phyloP scores from a whole-genome alignment of 1,139 yeast species.

The Kurtzmaniella quercitrusa region DNA sequence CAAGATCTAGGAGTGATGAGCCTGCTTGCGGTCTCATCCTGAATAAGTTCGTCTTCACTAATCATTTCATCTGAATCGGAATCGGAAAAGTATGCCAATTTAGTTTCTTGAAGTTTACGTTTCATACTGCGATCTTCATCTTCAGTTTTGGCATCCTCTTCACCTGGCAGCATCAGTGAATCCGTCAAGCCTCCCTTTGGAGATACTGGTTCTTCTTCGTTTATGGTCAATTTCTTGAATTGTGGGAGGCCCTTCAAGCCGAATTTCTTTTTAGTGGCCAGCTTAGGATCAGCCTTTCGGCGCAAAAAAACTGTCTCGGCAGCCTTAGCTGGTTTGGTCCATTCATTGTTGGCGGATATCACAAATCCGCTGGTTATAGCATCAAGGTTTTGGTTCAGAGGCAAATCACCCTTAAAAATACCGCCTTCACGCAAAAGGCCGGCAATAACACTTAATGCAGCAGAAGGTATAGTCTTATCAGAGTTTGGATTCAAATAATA shows the following conservation, averaged over 20 bases:
- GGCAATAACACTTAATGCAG: constrained; percentile 39
- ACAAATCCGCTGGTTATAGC: constrained; percentile 64
- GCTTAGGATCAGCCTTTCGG: constrained; percentile 14
- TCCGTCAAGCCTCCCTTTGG: constrained; percentile 34
- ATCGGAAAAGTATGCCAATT: constrained; percentile 52
- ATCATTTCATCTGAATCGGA: constrained; percentile 42
- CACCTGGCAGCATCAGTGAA: constrained; percentile 20
- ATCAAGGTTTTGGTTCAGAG: constrained; percentile 47
- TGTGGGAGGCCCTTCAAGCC: constrained; percentile 10
- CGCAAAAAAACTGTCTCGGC: constrained; percentile 24
- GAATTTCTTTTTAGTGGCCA: constrained; percentile 2
- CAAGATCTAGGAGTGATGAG: constrained; percentile 48
- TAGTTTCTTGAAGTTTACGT: constrained; percentile 43
- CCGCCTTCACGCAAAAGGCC: constrained; percentile 46
- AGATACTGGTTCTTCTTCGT: constrained; percentile 21
- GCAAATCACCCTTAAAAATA: constrained; percentile 49
- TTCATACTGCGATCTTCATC: constrained; percentile 37
- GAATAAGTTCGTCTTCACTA: constrained; percentile 42
- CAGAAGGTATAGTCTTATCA: constrained; percentile 38
- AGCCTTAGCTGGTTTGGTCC: constrained; percentile 40
- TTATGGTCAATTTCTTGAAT: constrained; percentile 12
- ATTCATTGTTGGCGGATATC: constrained; percentile 29
- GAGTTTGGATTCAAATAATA: constrained; percentile 58
- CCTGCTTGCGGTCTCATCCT: constrained; percentile 20
- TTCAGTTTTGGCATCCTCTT: constrained; percentile 24